Percentiles rank a stretch among this genome's conserved stretches.
phyloP scores from a whole-genome alignment of 2,329 filamentous ascomycete species.

The Scedosporium dehoogii region DNA sequence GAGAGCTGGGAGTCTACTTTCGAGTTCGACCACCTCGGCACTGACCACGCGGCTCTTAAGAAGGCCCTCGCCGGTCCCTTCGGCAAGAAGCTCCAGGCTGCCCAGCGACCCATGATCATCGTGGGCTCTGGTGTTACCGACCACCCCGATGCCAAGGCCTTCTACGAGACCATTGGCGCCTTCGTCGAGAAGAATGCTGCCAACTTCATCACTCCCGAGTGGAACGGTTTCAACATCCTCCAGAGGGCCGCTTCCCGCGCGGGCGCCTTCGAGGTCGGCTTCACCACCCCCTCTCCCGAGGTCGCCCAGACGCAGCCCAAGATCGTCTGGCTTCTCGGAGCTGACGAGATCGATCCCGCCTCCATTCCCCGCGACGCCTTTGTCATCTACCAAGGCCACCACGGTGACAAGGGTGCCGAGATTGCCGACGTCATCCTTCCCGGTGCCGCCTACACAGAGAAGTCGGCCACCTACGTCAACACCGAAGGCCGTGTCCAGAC shows the following conservation, averaged over 20 bases:
- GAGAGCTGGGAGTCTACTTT: slow-evolving; percentile 91
- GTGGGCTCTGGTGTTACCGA: slow-evolving; percentile 88
- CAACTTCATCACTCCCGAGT: slow-evolving; percentile 81
- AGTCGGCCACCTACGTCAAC: slow-evolving; percentile 92
- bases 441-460: slow-evolving; percentile 93
- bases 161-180: slow-evolving; percentile 80
- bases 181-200: slow-evolving; percentile 91
- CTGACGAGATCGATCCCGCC: slow-evolving; percentile 75
- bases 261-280: slow-evolving; percentile 92
- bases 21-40: slow-evolving; percentile 84
- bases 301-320: slow-evolving; percentile 83
- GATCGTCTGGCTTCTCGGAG: slow-evolving; percentile 93
- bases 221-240: slow-evolving; percentile 96
- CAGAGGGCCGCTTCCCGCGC: slow-evolving; percentile 87
- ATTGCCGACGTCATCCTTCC: slow-evolving; percentile 90
- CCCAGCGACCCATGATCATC: slow-evolving; percentile 93
- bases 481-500: slow-evolving; percentile 95
- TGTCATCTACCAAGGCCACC: slow-evolving; percentile 95
- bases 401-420: slow-evolving; percentile 87
- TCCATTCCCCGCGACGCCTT: slow-evolving; percentile 95
- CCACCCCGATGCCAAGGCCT: slow-evolving; percentile 81
- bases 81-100: slow-evolving; percentile 80
- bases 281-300: slow-evolving; percentile 71
- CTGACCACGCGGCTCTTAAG: slow-evolving; percentile 72
- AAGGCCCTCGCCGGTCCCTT: slow-evolving; percentile 75